phyloP scores from a whole-genome alignment of 2,329 filamentous ascomycete species.

The Microsporum canis region DNA sequence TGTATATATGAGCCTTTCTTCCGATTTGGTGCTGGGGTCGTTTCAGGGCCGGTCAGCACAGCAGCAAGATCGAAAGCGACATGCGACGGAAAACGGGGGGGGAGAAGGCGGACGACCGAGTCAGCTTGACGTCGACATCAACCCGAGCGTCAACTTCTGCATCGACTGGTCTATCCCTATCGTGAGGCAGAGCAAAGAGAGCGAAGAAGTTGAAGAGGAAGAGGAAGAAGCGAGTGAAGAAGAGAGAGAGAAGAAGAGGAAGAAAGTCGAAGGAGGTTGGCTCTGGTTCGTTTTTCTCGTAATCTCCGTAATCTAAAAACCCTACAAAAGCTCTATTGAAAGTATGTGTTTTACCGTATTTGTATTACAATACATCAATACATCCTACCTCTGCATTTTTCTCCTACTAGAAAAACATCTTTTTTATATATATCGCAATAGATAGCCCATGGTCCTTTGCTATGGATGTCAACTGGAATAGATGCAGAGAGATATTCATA shows the following conservation, averaged over 20 bases:
- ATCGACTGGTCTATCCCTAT: background rate
- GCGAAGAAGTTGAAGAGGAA: background rate
- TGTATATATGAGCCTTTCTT: too few species aligned
- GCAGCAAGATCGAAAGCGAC: background rate
- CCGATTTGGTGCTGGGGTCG: background rate
- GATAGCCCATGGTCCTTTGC: too few species aligned
- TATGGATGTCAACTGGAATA: too few species aligned
- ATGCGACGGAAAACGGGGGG: background rate
- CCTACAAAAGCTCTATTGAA: background rate
- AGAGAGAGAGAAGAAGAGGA: background rate
- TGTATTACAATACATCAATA: background rate
- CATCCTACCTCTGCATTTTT: background rate
- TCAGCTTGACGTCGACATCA: background rate
- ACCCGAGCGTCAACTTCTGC: background rate
- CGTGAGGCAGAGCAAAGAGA: background rate
- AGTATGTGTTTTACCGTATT: background rate
- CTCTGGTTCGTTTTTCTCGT: background rate
- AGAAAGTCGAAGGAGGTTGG: background rate
- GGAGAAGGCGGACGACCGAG: background rate
- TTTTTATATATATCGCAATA: background rate
- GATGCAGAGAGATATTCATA: background rate
- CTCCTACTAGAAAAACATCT: background rate
- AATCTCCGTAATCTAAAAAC: background rate
- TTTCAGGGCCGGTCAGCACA: background rate
- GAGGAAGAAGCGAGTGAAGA: slow-evolving; percentile 6